Conservation (phyloP, 768 basidiomycete species). For the Mycena galopus region DNA sequence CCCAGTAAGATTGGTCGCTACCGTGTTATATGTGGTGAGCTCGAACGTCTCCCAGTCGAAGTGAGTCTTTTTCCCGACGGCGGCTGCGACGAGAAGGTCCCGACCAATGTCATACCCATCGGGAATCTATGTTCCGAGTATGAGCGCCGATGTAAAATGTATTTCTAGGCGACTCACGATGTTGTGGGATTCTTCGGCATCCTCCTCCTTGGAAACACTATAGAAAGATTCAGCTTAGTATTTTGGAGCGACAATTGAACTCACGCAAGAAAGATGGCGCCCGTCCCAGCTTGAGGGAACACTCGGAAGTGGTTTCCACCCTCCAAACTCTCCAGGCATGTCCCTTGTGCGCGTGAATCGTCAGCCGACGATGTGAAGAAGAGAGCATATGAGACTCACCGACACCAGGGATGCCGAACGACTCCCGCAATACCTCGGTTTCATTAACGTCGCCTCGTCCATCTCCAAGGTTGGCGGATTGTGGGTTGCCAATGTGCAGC, state of each 20-base stretch:
- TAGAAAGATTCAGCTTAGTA: background rate
- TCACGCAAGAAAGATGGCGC: conserved; percentile 62
- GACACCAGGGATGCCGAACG: conserved; percentile 48
- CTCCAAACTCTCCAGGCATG: conserved; percentile 57
- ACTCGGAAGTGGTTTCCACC: conserved; percentile 41
- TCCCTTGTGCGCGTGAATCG: conserved; percentile 38
- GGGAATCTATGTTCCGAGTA: conserved; percentile 31
- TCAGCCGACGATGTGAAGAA: background rate
- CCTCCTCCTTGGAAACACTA: conserved; percentile 62
- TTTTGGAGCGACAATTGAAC: conserved; percentile 30
- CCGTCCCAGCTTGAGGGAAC: conserved; percentile 57
- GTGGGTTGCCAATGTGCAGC: conserved; percentile 55
- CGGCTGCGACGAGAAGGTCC: conserved; percentile 52
- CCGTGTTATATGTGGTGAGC: conserved; percentile 47
- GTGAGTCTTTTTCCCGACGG: conserved; percentile 47
- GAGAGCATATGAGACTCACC: conserved; percentile 32
- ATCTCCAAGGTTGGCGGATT: conserved; percentile 62
- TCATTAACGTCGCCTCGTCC: conserved; percentile 60
- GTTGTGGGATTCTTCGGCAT: conserved; percentile 48
- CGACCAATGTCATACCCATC: conserved; percentile 63
- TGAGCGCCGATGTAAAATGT: too few relatives aligned
- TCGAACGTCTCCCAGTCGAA: conserved; percentile 40
- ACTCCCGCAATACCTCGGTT: conserved; percentile 59
- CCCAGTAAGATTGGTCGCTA: conserved; percentile 52
- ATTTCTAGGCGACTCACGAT: conserved; percentile 36